Conservation (phyloP, 768 basidiomycete genomes). For the Mycena metata region DNA sequence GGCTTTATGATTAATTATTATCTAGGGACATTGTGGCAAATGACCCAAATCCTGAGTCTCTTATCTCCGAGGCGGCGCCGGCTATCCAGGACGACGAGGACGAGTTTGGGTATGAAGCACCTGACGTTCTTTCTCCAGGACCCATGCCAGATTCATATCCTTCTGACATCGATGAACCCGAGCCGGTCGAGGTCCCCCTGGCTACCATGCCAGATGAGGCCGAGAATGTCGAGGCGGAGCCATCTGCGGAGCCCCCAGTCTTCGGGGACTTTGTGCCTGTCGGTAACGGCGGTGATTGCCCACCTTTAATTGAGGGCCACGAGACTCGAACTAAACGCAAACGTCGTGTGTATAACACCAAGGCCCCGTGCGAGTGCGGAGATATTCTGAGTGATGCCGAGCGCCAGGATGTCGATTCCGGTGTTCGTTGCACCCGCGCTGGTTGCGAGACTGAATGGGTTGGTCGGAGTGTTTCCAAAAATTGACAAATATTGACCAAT, state of each 20-base stretch:
- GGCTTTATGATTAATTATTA: too few relatives aligned
- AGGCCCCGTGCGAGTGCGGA: conserved; percentile 1
- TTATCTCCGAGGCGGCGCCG: too few relatives aligned
- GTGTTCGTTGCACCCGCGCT: not conserved
- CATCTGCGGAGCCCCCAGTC: not conserved
- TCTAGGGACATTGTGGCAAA: too few relatives aligned
- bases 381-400: not conserved
- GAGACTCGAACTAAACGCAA: conserved; percentile 1
- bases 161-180: not conserved
- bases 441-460: conserved; percentile 18
- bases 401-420: not conserved
- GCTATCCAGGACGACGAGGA: conserved; percentile 12
- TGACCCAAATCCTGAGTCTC: too few relatives aligned
- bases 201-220: not conserved
- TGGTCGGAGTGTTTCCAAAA: not conserved
- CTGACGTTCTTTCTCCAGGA: not conserved
- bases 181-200: not conserved
- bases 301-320: not conserved
- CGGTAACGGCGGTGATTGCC: not conserved
- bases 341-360: conserved; percentile 2
- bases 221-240: not conserved
- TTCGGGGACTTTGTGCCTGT: not conserved
- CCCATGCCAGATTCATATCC: conserved; percentile 3
- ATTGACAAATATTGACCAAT: too few relatives aligned
- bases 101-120: not conserved